These are phyloP conservation scores for Themeda triandra DNA, from an alignment of 176 grass and related monocot species.

Conservation along the genomic window DNA sequence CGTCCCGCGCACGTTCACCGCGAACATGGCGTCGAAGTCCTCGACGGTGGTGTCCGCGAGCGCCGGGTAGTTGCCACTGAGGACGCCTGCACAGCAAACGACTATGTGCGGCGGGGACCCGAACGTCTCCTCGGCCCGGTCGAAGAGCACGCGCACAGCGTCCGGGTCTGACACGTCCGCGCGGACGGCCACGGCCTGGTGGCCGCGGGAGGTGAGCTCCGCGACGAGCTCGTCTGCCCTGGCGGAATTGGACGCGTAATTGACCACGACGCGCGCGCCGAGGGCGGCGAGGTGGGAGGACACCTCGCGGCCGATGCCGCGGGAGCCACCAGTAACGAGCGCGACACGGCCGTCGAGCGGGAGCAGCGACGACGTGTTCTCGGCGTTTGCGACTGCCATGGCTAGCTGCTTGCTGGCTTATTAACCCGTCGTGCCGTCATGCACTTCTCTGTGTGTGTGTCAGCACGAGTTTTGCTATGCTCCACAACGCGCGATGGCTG, in stretches of 20 bases:
- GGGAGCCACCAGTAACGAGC: slow-evolving; percentile 62
- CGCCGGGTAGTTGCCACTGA: slow-evolving; percentile 43
- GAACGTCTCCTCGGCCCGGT: slow-evolving; percentile 61
- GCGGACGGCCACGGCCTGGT: slow-evolving; percentile 12
- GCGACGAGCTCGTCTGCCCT: slow-evolving; percentile 50
- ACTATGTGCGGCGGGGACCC: slow-evolving; percentile 46
- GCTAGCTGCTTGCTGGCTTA: not conserved
- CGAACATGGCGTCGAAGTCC: slow-evolving; percentile 62
- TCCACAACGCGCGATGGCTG: not conserved
- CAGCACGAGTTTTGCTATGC: not conserved
- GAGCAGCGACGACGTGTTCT: not conserved
- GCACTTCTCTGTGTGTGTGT: not conserved
- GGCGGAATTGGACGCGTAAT: slow-evolving; percentile 52
- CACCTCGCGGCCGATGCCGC: slow-evolving; percentile 65
- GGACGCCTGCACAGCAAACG: slow-evolving; percentile 54
- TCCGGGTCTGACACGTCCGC: slow-evolving; percentile 53
- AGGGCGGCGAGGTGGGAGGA: slow-evolving; percentile 58
- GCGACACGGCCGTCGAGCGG: slow-evolving; percentile 58
- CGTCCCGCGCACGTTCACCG: slow-evolving; percentile 56
- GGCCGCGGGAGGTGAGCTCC: slow-evolving; percentile 38
- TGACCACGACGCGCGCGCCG: slow-evolving; percentile 56
- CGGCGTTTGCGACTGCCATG: slow-evolving; percentile 2
- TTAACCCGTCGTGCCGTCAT: not conserved
- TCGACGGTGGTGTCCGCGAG: slow-evolving; percentile 60
- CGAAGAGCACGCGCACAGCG: slow-evolving; percentile 57